Evolutionary conservation across 2,329 filamentous ascomycete genomes (phyloP).

Genomic region (Lojkania enalia): DNA sequence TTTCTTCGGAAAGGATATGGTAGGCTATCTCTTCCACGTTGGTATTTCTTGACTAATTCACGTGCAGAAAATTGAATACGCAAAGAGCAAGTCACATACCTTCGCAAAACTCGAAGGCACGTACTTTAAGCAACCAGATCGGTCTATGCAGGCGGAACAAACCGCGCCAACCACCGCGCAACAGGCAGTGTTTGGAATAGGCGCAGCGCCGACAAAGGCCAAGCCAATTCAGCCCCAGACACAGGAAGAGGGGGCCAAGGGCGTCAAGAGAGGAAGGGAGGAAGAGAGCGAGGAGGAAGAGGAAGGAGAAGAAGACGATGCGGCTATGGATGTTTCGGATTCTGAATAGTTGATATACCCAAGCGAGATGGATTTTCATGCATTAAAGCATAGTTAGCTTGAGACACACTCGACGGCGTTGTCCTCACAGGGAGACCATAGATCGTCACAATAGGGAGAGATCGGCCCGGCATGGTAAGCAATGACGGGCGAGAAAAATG

Average conservation of each 20-base stretch:
- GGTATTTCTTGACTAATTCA: conserved; percentile 4
- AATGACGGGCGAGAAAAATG: no score
- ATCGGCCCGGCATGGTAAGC: no score
- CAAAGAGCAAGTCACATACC: conserved; percentile 84
- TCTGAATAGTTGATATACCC: conserved; percentile 66
- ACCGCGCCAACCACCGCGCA: conserved; percentile 9
- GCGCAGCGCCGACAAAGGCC: conserved; percentile 27
- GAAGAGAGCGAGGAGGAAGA: conserved; percentile 61
- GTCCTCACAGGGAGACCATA: no score
- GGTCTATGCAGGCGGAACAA: conserved; percentile 54
- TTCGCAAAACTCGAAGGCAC: conserved; percentile 91
- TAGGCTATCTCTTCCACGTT: conserved; percentile 51
- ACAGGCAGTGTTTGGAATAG: conserved; percentile 39
- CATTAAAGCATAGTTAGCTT: no score
- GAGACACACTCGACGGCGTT: no score
- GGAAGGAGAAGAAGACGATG: conserved; percentile 53
- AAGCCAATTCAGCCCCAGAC: conserved; percentile 33
- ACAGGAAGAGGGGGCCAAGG: conserved; percentile 52
- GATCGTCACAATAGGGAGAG: no score
- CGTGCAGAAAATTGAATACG: conserved; percentile 82
- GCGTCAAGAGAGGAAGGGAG: conserved; percentile 69
- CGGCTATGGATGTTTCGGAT: conserved; percentile 70
- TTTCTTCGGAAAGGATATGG: conserved; percentile 84
- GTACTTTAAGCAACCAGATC: conserved; percentile 58
- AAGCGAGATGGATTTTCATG: no score